Evolutionary conservation across 1,284 basidiomycete species (phyloP), one percentile per base, ranked within the genome.

Genomic region (Baeospora myosura): DNA sequence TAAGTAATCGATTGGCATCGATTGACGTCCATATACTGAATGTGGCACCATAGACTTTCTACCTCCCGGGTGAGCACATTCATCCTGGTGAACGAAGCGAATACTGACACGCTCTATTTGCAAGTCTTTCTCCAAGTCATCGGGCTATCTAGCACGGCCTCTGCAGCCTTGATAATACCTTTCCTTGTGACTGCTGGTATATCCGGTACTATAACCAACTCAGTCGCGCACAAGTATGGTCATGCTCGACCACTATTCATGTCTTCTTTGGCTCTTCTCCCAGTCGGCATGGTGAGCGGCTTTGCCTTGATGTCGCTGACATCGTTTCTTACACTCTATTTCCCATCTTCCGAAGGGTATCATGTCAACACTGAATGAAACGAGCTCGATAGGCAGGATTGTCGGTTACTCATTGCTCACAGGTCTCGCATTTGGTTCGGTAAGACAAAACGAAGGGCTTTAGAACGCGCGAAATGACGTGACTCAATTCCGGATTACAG

Each of bases 41-140:
- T 14, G 36, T 10, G 30, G 41, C 38, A 28, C 7, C 23, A 8
- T 38, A 61, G 59, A 58, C 56, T 17, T 60, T 62, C 49, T 63
- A 63, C 47, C 44, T 61, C n/a, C 59, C 59, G 12, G 53, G 60
- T 61, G 47, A 6, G 53, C 44, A 5, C 28, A 3, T 24, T 34
- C 12, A 10, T 24, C 26, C n/a, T 37, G 12, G 14, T 35, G 17
- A 33, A n/a, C 35, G 20, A 28, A 16, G 4, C 17, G 17, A 17
- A 3, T 20, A 5, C 22, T 38, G 12, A 38, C 36, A 22, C 4
- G 4, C 18, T 37, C 25, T 38, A 23, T 22, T 24, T n/a, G 10
- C 18, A 11, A 63, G 58, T 62, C 12, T 59, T 59, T 44, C 50
- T 63, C 5, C 60, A 61, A 46, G 58, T 62, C n/a, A 53, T 52